phyloP scores from a whole-genome alignment of 1,284 basidiomycete genomes.

The Trametes sp. region DNA sequence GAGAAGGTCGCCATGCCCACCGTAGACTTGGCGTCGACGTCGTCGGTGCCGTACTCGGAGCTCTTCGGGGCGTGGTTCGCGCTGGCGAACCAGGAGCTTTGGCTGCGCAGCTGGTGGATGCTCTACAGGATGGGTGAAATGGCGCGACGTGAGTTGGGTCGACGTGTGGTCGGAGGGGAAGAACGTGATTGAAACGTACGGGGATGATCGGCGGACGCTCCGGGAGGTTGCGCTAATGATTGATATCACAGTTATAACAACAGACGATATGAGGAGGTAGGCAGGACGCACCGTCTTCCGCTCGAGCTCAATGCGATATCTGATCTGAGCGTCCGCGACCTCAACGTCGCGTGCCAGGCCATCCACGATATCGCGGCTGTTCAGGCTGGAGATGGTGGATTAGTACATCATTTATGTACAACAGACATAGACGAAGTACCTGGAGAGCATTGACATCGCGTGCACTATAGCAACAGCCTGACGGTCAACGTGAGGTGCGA shows the following conservation, averaged over 20 bases:
- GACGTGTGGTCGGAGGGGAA: not conserved
- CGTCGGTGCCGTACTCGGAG: not conserved
- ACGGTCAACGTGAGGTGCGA: not conserved
- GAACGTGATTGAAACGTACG: slow-evolving; percentile 10
- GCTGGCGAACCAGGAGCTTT: slow-evolving; percentile 27
- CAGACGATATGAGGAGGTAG: no score
- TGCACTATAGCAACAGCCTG: slow-evolving; percentile 13
- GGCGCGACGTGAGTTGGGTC: no score
- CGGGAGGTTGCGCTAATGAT: slow-evolving; percentile 9
- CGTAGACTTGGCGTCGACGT: slow-evolving; percentile 10
- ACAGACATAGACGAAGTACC: not conserved
- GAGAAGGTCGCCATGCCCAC: slow-evolving; percentile 8
- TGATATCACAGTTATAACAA: no score
- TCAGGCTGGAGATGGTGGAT: slow-evolving; percentile 10
- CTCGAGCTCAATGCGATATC: slow-evolving; percentile 27
- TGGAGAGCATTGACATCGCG: slow-evolving; percentile 23
- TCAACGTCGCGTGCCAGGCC: slow-evolving; percentile 24
- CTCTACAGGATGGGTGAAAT: slow-evolving; percentile 3
- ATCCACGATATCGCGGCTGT: slow-evolving; percentile 14
- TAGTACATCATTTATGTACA: not conserved
- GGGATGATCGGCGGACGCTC: slow-evolving; percentile 28
- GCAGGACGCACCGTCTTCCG: slow-evolving; percentile 12
- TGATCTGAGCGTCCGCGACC: slow-evolving; percentile 25
- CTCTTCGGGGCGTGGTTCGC: slow-evolving; percentile 6
- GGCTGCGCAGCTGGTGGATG: slow-evolving; percentile 22